Conservation (phyloP, 2,329 filamentous ascomycete species). For the Cadophora gregata region DNA sequence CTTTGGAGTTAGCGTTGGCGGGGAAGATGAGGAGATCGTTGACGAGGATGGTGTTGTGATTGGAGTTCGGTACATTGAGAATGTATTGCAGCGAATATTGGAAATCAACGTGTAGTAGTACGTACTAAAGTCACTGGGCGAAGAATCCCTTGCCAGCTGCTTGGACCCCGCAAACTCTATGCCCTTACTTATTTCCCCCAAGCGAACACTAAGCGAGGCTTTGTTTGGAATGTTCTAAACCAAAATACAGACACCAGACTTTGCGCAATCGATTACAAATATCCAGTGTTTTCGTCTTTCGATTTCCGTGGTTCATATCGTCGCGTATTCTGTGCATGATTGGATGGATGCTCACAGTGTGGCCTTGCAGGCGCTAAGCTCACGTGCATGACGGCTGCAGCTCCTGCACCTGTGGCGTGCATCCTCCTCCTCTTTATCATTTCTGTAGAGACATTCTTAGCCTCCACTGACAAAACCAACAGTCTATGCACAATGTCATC, state of each 20-base stretch:
- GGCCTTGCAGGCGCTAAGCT: neutral
- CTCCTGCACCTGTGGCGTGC: neutral
- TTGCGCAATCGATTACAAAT: no score
- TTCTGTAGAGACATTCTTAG: no score
- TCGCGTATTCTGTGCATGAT: no score
- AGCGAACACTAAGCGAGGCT: neutral
- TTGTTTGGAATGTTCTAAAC: neutral
- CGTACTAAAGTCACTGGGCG: neutral
- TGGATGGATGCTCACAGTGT: no score
- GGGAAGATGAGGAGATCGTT: slow-evolving; percentile 4
- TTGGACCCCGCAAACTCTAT: no score
- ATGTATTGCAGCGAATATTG: slow-evolving; percentile 25
- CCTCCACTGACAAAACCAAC: no score
- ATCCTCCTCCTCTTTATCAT: neutral
- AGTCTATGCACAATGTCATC: neutral
- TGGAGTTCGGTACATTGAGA: slow-evolving; percentile 30
- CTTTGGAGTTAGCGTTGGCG: slow-evolving; percentile 17
- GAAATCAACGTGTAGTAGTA: slow-evolving; percentile 16
- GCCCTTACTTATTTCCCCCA: no score
- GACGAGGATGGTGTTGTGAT: slow-evolving; percentile 31
- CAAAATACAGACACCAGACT: neutral
- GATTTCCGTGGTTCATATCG: no score
- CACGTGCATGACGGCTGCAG: neutral
- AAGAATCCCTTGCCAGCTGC: neutral
- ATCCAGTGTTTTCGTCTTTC: no score